Percentiles rank a stretch among this genome's conserved stretches.
These are phyloP conservation scores for Beauveria bassiana DNA, from an alignment of 2,329 filamentous ascomycete species.

Conservation along the genomic window DNA sequence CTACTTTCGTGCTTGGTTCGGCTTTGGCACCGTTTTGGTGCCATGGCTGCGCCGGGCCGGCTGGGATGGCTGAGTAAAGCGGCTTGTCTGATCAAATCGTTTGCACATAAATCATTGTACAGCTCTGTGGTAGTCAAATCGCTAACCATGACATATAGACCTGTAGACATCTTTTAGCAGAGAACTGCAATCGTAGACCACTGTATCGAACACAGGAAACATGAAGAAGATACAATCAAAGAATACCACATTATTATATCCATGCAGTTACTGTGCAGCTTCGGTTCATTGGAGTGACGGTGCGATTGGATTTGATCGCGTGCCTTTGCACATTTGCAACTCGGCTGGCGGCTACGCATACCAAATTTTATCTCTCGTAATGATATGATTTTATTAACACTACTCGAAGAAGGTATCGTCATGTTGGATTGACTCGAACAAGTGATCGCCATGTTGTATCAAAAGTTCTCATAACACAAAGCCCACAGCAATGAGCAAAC, in stretches of 20 bases:
- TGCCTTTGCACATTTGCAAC: too few species aligned
- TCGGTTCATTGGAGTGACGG: too few species aligned
- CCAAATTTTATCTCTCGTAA: too few species aligned
- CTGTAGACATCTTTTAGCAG: background rate
- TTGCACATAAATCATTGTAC: background rate
- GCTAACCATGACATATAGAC: constrained; percentile 1
- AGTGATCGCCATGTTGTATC: background rate
- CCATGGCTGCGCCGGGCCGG: constrained; percentile 41
- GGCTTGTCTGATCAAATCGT: constrained; percentile 52
- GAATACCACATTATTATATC: background rate
- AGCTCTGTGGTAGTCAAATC: background rate
- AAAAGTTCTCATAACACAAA: background rate
- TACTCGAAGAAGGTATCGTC: too few species aligned
- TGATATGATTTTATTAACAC: too few species aligned
- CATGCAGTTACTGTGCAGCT: background rate
- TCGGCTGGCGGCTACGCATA: too few species aligned
- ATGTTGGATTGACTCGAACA: background rate
- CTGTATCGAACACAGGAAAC: background rate
- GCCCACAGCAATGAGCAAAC: background rate
- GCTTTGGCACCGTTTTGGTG: constrained; percentile 49
- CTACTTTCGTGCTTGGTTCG: constrained; percentile 47
- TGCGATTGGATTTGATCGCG: too few species aligned
- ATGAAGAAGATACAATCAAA: background rate
- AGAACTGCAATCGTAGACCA: background rate
- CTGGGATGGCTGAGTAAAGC: constrained; percentile 58